Conservation (phyloP, 768 basidiomycete species). For the Suillus subaureus region DNA sequence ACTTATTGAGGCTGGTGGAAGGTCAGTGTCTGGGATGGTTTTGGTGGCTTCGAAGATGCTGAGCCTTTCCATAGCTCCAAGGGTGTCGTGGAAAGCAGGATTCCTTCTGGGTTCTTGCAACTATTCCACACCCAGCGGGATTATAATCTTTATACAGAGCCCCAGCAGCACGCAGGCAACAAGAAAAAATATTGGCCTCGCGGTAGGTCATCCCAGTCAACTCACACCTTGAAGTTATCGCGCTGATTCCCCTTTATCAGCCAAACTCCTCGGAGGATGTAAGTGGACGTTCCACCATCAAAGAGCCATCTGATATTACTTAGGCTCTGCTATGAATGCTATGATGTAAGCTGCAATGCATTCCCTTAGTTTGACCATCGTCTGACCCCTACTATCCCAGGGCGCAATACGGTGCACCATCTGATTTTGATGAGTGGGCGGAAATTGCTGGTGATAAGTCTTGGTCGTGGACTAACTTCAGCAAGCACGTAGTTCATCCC, state of each 20-base stretch:
- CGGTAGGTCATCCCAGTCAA: conserved; percentile 39
- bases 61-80: conserved; percentile 41
- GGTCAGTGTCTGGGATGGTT: conserved; percentile 37
- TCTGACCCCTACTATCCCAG: conserved; percentile 19
- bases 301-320: neutral
- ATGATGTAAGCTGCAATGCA: conserved; percentile 36
- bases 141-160: conserved; percentile 57
- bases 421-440: conserved; percentile 71
- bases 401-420: conserved; percentile 65
- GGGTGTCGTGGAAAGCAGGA: conserved; percentile 41
- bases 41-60: neutral
- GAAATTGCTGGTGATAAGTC: conserved; percentile 50
- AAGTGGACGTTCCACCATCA: conserved; percentile 26
- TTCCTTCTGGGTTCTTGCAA: conserved; percentile 44
- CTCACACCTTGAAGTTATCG: neutral
- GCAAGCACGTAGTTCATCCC: conserved; percentile 38
- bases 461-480: conserved; percentile 59
- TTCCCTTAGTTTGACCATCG: neutral
- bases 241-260: conserved; percentile 32
- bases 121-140: conserved; percentile 51
- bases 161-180: conserved; percentile 51
- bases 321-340: conserved; percentile 69
- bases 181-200: conserved; percentile 63
- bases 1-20: conserved; percentile 43
- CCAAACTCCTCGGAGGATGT: conserved; percentile 76